Base-by-base conservation (phyloP, 352 stramenopile genomes). In the Globisporangium takayamanum region DNA sequence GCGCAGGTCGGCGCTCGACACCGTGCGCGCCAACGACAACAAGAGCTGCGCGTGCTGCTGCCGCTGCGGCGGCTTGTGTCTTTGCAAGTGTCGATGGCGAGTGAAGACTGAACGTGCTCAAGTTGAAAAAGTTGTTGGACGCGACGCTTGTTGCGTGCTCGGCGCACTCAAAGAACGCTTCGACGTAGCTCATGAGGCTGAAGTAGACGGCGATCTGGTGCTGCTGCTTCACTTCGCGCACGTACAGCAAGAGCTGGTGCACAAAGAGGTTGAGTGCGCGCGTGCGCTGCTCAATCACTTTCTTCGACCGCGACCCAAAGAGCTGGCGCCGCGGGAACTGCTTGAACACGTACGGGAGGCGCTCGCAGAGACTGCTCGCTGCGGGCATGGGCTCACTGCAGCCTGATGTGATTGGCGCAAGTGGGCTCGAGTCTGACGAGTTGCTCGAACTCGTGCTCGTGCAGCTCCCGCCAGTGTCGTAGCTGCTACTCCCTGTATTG, bases 151-250 rank as follows among this genome's bases (percentile, higher is more conserved):
- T 60, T 22, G 50, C 59, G 59, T 89, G 73, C 28, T 62, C 63
- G 50, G 54, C 57, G 53, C 68, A 81, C 50, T 86, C 77, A 15
- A 91, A 69, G 59, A 91, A 91, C 10, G 59, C 53, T 48, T 91
- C 81, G 42, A 91, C 72, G 37, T 81, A 72, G 3, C 69, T 84
- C 75, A 75, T 84, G 66, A 89, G 70, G 50, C 79, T 84, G 59
- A 89, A 91, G 62, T 80, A 87, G 66, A 87, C 68, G 18, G 81
- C 73, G 58, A 89, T 87, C 46, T 87, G 64, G 52, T 79, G 69
- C 46, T 79, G 74, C 50, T 77, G 74, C 39, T 73, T 76, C 57
- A 87, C 67, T 25, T 86, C 77, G 8, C 76, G 71, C 28, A 80
- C 55, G 33, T 74, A 80, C 42, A 74, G 66, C 8, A 91, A 64